These are phyloP conservation scores for Nigrospora osmanthi DNA, from an alignment of 2,329 filamentous ascomycete genomes.

Conservation along the genomic window DNA sequence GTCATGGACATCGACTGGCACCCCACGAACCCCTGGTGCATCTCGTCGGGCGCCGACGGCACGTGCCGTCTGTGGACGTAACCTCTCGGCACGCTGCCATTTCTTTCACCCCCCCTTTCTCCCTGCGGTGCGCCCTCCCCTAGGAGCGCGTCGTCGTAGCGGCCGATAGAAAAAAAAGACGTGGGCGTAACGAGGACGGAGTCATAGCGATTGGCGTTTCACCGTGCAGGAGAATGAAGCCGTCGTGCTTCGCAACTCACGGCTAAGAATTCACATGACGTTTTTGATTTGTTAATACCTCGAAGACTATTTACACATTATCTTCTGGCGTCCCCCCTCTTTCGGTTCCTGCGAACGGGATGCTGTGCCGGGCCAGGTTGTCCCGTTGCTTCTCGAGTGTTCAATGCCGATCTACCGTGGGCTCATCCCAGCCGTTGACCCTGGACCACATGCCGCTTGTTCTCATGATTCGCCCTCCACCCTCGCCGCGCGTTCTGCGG, in stretches of 20 bases:
- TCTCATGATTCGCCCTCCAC: too few relatives aligned
- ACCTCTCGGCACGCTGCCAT: constrained; percentile 2
- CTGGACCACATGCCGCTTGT: too few relatives aligned
- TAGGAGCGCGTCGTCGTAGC: background rate
- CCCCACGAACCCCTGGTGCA: constrained; percentile 85
- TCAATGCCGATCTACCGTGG: too few relatives aligned
- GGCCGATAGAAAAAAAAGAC: constrained; percentile 2
- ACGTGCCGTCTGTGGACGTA: constrained; percentile 84
- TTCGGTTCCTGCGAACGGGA: too few relatives aligned
- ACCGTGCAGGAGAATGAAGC: background rate
- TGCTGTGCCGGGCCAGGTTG: too few relatives aligned
- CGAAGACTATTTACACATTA: too few relatives aligned
- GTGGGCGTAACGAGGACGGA: background rate
- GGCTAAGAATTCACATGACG: background rate
- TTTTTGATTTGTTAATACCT: background rate
- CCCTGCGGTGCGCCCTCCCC: background rate
- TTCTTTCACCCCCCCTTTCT: too few relatives aligned
- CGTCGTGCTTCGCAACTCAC: constrained; percentile 1
- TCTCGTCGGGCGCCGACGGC: constrained; percentile 90
- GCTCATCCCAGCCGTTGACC: too few relatives aligned
- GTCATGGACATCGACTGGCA: constrained; percentile 97
- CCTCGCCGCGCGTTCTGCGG: too few relatives aligned
- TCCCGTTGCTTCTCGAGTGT: too few relatives aligned
- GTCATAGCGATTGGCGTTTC: constrained; percentile 6
- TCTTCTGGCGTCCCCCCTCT: too few relatives aligned